Evolutionary conservation across 805 yeast species (phyloP).

Genomic region (Kodamaea kakaduensis): DNA sequence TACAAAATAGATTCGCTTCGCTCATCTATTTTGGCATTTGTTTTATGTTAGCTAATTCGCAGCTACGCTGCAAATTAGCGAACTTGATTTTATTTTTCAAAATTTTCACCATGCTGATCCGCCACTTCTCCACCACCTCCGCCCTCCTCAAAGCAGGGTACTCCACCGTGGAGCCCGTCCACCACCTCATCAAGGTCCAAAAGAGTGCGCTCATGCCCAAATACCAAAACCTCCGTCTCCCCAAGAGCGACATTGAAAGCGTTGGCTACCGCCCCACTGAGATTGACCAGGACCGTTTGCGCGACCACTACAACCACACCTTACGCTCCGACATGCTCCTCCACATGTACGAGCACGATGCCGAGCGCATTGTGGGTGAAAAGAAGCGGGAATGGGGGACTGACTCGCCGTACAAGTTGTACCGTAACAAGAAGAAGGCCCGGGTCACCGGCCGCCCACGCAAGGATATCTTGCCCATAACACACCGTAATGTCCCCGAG

Average conservation of each 20-base stretch:
- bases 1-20: too few relatives aligned
- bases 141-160: conserved; percentile 37
- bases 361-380: conserved; percentile 51
- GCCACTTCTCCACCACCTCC: conserved; percentile 42
- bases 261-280: conserved; percentile 72
- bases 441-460: conserved; percentile 70
- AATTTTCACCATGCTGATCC: conserved; percentile 14
- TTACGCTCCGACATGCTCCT: conserved; percentile 74
- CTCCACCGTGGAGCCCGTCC: conserved; percentile 86
- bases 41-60: too few relatives aligned
- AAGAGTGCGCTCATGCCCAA: conserved; percentile 73
- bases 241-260: conserved; percentile 73
- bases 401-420: conserved; percentile 81
- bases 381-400: conserved; percentile 84
- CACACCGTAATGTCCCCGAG: conserved; percentile 67
- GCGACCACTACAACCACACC: conserved; percentile 71
- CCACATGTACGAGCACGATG: conserved; percentile 69
- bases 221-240: conserved; percentile 61
- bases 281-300: conserved; percentile 75
- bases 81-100: too few relatives aligned
- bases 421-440: conserved; percentile 76
- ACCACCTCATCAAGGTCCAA: conserved; percentile 75
- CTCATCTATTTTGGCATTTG: too few relatives aligned
- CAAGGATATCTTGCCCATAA: conserved; percentile 66
- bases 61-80: too few relatives aligned